phyloP scores from a whole-genome alignment of 257 asterid genomes.

The Paulownia fortunei region DNA sequence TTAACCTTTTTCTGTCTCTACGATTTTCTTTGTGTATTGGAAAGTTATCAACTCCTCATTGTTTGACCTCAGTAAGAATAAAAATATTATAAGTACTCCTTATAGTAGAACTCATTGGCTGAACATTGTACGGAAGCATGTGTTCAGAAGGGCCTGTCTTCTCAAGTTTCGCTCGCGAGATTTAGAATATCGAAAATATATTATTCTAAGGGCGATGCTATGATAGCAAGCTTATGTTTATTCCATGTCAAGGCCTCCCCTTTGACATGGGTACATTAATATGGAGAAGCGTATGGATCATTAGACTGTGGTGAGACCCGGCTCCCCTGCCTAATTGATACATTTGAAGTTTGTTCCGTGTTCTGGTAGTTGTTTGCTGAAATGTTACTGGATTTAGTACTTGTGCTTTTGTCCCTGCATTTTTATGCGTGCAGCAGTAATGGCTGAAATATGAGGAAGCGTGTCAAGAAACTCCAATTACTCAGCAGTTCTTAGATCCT shows the following conservation, averaged over 20 bases:
- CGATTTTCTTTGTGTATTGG: neutral
- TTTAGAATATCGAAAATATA: neutral
- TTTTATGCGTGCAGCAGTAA: conserved; percentile 1
- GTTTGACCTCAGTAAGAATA: neutral
- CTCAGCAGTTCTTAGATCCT: neutral
- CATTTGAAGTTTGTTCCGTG: neutral
- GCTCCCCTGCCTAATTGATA: neutral
- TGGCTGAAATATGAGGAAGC: conserved; percentile 5
- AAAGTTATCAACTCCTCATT: neutral
- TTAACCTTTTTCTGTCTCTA: neutral
- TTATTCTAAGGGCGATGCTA: neutral
- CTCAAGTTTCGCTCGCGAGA: neutral
- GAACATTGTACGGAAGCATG: neutral
- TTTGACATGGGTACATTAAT: neutral
- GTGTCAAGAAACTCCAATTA: conserved; percentile 1
- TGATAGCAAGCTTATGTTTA: conserved; percentile 2
- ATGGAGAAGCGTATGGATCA: neutral
- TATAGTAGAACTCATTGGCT: neutral
- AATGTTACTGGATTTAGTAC: neutral
- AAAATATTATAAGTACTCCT: neutral
- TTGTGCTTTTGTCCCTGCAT: neutral
- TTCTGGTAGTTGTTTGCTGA: neutral
- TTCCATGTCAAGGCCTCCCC: neutral
- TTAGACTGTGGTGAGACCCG: neutral
- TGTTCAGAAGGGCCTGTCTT: neutral